Evolutionary conservation across 768 basidiomycete species (phyloP), one percentile per base, ranked within the genome.

Genomic region (Naganishia friedmannii): DNA sequence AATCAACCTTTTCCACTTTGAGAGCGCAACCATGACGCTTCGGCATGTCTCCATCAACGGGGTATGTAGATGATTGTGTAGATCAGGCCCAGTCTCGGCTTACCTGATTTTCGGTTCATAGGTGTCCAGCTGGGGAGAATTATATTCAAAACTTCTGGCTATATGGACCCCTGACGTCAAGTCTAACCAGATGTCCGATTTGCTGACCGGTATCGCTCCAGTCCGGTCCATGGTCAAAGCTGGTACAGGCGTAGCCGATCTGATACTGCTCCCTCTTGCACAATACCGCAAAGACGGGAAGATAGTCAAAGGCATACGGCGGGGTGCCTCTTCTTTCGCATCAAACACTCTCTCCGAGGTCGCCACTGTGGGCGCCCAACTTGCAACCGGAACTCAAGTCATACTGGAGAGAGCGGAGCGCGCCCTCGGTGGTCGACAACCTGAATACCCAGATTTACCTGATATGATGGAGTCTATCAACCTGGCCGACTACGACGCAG

Each of bases 1-100:
- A 55, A 98, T 99, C 95, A 99, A 99, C 79, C 98, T 99, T 81
- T 99, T 99, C 88, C 94, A 98, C 82, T 99, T 98, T 74, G 96
- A 98, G 75, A 94, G 92, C 0, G 91, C 95, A 3, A 96, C 97
- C 81, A 98, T 99, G 93, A 96, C 93, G 0, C 81, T 99, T 65
- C 85, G 96, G 68, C 93, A 96, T 76, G 89, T 98, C 73, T 92
- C 91, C 21, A 79, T 98, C 37, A 87, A 89, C 70, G 96, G 96
- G 34, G 94, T 97, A 79, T 77, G 92, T 85, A n/a, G n/a, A 17
- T 17, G 17, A 6, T 17, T 17, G 12, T 53, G 3, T 6, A 39
- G 56, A 17, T 3, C 23, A 3, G 8, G 21, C 19, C 6, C n/a
- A 42, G 6, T 7, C 19, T 39, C 54, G 29, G 0, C 5, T 17